Evolutionary conservation across 208 protist species (phyloP).

Genomic region (Leishmania arabica): DNA sequence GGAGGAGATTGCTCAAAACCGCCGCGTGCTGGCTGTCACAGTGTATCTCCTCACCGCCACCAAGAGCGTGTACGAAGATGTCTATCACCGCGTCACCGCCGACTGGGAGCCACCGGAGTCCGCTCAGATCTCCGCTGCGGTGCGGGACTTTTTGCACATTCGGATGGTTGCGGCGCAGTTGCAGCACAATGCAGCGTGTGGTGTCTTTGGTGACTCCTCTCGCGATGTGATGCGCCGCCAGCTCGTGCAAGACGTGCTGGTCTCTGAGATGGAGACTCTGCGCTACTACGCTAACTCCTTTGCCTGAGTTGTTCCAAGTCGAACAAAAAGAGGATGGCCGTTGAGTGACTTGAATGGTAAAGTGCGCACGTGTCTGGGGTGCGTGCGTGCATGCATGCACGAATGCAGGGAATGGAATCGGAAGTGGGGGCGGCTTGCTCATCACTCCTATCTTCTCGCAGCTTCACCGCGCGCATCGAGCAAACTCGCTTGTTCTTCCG

Average conservation of each 20-base stretch:
- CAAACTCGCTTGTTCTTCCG: neutral
- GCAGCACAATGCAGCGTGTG: constrained; percentile 12
- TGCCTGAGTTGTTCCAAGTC: neutral
- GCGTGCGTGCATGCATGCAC: neutral
- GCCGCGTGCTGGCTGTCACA: constrained; percentile 37
- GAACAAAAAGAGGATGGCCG: neutral
- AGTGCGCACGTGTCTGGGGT: neutral
- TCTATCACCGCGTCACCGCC: constrained; percentile 42
- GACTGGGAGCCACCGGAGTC: constrained; percentile 47
- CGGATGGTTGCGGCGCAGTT: constrained; percentile 13
- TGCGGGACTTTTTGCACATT: constrained; percentile 24
- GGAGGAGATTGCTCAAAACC: constrained; percentile 35
- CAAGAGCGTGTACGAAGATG: constrained; percentile 28
- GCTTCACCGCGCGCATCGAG: neutral
- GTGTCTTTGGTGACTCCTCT: constrained; percentile 23
- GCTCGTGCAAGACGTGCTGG: constrained; percentile 37
- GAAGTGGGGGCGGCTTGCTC: neutral
- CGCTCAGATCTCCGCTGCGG: neutral
- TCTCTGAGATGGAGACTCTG: constrained; percentile 51
- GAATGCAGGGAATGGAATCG: neutral
- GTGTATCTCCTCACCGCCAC: constrained; percentile 20
- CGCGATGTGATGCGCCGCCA: constrained; percentile 27
- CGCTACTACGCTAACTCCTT: constrained; percentile 27
- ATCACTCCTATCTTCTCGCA: neutral
- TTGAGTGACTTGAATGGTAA: neutral